A percentile compares a stretch with the other conserved stretches of the same genome.
These are phyloP conservation scores for Elongisporangium prolatum DNA, from an alignment of 352 stramenopile genomes.

Conservation along the genomic window DNA sequence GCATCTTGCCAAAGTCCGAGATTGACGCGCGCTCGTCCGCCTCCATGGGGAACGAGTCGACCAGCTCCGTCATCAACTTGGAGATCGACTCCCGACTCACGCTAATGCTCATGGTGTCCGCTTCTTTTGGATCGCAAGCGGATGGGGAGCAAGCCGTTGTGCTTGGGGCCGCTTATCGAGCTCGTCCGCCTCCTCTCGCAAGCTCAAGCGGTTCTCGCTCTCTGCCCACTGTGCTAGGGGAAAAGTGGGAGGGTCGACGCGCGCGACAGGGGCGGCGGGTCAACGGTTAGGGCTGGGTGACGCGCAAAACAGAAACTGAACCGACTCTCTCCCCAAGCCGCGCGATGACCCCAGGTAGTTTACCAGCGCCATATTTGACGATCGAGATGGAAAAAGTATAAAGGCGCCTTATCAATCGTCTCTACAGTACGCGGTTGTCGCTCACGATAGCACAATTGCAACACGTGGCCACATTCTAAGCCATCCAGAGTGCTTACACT, in stretches of 20 bases:
- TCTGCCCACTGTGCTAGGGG: background rate
- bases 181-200: background rate
- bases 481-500: background rate
- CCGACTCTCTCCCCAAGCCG: background rate
- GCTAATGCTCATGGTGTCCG: constrained; percentile 60
- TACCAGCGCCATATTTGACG: background rate
- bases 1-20: constrained; percentile 83
- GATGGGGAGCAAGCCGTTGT: background rate
- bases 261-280: background rate
- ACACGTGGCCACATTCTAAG: background rate
- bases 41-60: constrained; percentile 79
- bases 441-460: background rate
- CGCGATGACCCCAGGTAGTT: background rate
- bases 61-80: constrained; percentile 82
- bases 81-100: constrained; percentile 82
- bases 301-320: background rate
- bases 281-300: background rate
- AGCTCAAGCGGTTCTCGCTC: constrained; percentile 1
- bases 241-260: background rate
- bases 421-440: background rate
- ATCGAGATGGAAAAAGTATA: background rate
- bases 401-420: background rate
- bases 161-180: background rate
- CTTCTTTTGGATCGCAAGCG: background rate
- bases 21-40: constrained; percentile 69